A percentile compares a stretch with the other conserved stretches of the same genome.
Conservation (phyloP, 169 alveolate genomes). For the Cryptosporidium sp. region DNA sequence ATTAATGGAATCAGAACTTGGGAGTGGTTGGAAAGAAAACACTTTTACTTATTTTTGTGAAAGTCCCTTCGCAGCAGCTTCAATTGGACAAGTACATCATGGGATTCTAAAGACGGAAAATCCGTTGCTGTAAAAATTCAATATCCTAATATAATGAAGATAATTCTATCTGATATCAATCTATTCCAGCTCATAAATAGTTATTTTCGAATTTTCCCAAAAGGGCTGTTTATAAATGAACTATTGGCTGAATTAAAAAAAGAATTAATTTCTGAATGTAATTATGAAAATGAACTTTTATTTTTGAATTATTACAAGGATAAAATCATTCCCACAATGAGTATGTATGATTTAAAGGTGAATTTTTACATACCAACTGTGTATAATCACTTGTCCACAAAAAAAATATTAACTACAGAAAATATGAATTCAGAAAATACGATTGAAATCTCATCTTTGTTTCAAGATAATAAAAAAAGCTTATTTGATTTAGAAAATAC, state of each 20-base stretch:
- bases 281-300: conserved; percentile 78
- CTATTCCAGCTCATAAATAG: conserved; percentile 60
- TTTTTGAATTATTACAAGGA: conserved; percentile 72
- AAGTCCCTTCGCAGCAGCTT: conserved; percentile 80
- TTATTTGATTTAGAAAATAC: conserved; percentile 24
- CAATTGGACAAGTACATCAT: conserved; percentile 80
- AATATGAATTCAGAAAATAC: neutral
- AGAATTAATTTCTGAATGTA: conserved; percentile 82
- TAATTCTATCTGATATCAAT: conserved; percentile 76
- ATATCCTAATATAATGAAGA: conserved; percentile 75
- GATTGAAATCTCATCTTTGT: conserved; percentile 1
- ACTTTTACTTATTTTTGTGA: conserved; percentile 66
- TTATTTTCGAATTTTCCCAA: conserved; percentile 72
- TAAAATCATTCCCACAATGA: conserved; percentile 19
- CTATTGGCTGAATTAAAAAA: conserved; percentile 74
- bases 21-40: conserved; percentile 76
- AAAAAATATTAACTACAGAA: conserved; percentile 76
- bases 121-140: conserved; percentile 80
- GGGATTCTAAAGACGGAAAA: conserved; percentile 66
- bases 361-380: conserved; percentile 50
- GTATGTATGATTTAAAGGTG: conserved; percentile 65
- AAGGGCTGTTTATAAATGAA: conserved; percentile 81
- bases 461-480: conserved; percentile 68
- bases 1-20: conserved; percentile 74
- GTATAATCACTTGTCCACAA: conserved; percentile 51